Evolutionary conservation across 1,139 yeast species (phyloP).

Genomic region (Geotrichum histeridarum): DNA sequence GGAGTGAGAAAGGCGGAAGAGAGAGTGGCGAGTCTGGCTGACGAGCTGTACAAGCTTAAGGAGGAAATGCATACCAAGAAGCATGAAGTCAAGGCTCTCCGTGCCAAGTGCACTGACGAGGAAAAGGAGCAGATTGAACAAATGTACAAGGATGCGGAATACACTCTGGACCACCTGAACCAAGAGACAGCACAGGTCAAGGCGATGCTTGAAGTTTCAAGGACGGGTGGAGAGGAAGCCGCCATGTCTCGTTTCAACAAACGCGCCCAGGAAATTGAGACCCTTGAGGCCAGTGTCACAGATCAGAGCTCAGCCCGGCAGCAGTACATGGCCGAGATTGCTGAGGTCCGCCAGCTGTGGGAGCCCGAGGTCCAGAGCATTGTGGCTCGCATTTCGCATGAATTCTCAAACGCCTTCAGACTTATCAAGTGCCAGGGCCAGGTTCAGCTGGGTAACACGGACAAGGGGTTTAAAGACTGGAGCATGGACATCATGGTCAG

Average conservation of each 20-base stretch:
- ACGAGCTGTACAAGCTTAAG: slow-evolving; percentile 22
- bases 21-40: slow-evolving; percentile 23
- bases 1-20: slow-evolving; percentile 24
- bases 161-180: slow-evolving; percentile 6
- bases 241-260: slow-evolving; percentile 26
- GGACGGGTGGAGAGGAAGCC: slow-evolving; percentile 4
- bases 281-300: slow-evolving; percentile 31
- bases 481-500: slow-evolving; percentile 76
- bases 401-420: slow-evolving; percentile 61
- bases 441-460: slow-evolving; percentile 54
- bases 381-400: slow-evolving; percentile 51
- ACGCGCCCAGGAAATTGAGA: slow-evolving; percentile 33
- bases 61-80: slow-evolving; percentile 22
- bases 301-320: slow-evolving; percentile 32
- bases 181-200: slow-evolving; percentile 2
- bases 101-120: slow-evolving; percentile 9
- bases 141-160: slow-evolving; percentile 9
- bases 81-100: slow-evolving; percentile 15
- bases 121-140: slow-evolving; percentile 10
- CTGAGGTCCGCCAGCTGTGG: slow-evolving; percentile 45
- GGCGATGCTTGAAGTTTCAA: slow-evolving; percentile 1
- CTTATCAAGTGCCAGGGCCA: slow-evolving; percentile 83
- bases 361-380: slow-evolving; percentile 53
- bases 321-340: slow-evolving; percentile 40
- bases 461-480: slow-evolving; percentile 63